A percentile compares a stretch with the other conserved stretches of the same genome.
phyloP scores from a whole-genome alignment of 2,329 filamentous ascomycete genomes.

The Nectriaceae sp. region DNA sequence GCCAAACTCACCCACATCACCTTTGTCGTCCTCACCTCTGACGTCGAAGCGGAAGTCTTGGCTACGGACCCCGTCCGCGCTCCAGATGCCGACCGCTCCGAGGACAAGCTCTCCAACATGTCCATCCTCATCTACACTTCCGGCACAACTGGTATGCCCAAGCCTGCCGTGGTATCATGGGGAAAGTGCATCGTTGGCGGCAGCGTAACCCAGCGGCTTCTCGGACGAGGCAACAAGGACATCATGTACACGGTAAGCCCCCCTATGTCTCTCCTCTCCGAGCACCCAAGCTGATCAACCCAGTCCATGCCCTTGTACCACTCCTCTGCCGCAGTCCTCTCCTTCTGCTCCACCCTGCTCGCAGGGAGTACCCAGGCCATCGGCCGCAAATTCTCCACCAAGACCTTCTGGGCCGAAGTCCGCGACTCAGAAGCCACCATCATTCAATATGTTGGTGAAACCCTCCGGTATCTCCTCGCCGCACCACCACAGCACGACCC shows the following conservation, averaged over 20 bases:
- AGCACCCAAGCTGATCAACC: not conserved
- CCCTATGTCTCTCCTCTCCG: not conserved
- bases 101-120: constrained; percentile 56
- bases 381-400: constrained; percentile 76
- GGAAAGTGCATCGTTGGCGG: constrained; percentile 59
- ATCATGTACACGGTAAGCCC: constrained; percentile 70
- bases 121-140: constrained; percentile 81
- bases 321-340: constrained; percentile 73
- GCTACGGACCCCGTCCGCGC: constrained; percentile 55
- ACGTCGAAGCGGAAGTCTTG: constrained; percentile 56
- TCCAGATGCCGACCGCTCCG: constrained; percentile 57
- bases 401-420: constrained; percentile 75
- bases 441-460: constrained; percentile 88
- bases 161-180: constrained; percentile 77
- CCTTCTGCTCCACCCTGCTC: constrained; percentile 61
- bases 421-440: constrained; percentile 70
- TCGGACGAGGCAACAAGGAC: constrained; percentile 62
- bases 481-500: constrained; percentile 64
- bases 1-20: constrained; percentile 51
- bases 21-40: constrained; percentile 63
- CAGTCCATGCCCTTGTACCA: constrained; percentile 90
- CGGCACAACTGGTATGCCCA: constrained; percentile 83
- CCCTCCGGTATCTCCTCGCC: constrained; percentile 77
- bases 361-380: constrained; percentile 68
- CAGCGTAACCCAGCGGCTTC: constrained; percentile 42